A percentile compares a stretch with the other conserved stretches of the same genome.
These are phyloP conservation scores for Bonia amplexicaulis DNA, from an alignment of 176 grass and related monocot species.

Conservation along the genomic window DNA sequence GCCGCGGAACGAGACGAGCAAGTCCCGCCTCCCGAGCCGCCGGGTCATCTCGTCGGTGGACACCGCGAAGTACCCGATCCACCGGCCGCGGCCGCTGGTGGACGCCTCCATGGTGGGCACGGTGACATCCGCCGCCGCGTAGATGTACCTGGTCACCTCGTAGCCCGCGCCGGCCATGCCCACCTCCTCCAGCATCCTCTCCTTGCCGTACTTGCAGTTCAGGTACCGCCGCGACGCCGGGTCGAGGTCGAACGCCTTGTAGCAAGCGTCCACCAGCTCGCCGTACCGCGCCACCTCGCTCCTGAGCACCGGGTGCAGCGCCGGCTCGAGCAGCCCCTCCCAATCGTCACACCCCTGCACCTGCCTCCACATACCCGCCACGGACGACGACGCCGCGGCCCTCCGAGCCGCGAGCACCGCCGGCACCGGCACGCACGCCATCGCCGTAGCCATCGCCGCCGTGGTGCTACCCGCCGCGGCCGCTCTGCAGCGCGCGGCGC, in stretches of 20 bases:
- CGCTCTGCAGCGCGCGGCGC: neutral
- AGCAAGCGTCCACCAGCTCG: conserved; percentile 63
- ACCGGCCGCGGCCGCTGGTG: conserved; percentile 41
- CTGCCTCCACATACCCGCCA: conserved; percentile 58
- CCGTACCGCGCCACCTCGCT: conserved; percentile 69
- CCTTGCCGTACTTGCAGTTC: conserved; percentile 56
- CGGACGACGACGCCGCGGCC: neutral
- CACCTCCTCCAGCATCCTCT: conserved; percentile 44
- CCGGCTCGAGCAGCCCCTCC: conserved; percentile 34
- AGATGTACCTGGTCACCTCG: conserved; percentile 61
- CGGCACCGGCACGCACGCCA: neutral
- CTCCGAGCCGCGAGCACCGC: neutral
- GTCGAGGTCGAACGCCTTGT: conserved; percentile 66
- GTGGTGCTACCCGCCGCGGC: neutral
- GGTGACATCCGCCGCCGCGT: conserved; percentile 54
- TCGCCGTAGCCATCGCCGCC: neutral
- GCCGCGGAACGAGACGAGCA: conserved; percentile 75
- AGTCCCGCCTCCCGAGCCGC: conserved; percentile 57
- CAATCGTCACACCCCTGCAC: conserved; percentile 64
- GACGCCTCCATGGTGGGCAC: conserved; percentile 38
- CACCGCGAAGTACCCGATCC: conserved; percentile 74
- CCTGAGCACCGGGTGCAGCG: conserved; percentile 36
- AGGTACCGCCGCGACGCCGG: conserved; percentile 48
- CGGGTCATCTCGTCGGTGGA: conserved; percentile 48
- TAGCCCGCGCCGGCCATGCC: conserved; percentile 52